Evolutionary conservation across 129 eudicot genomes (phyloP), one percentile per base, ranked within the genome.

Genomic region (Ambrosia artemisiifolia): DNA sequence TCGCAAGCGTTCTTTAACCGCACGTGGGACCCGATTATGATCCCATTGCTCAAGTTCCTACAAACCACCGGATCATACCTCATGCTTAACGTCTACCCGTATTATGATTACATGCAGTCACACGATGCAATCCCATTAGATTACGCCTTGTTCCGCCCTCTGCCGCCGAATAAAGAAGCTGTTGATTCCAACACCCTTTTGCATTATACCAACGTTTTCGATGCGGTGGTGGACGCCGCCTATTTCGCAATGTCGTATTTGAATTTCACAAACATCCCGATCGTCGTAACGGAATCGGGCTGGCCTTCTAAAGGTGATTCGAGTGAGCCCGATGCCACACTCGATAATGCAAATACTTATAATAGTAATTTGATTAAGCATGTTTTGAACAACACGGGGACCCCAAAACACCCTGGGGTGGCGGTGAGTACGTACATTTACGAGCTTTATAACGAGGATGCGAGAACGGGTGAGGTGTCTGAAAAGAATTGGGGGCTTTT

Each of bases 401-500:
- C 97, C 12, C 97, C 97, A 2, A 88, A 86, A 48, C 97, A 86
- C 85, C 97, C 97, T 2, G 90, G 92, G 9, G 74, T 86, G 63
- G 75, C 88, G 1, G 88, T 91, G 30, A 88, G 95, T 63, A 91
- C 97, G 42, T 91, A 74, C 70, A 84, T 91, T 44, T 91, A 91
- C 38, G 95, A 91, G 88, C 97, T 91, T 24, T 91, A 91, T 71
- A 91, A 88, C 13, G 97, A 91, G 40, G 95, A 91, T 59, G 59
- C 62, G 9, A 80, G 80, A 63, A 24, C 85, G 0, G 97, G 97
- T 30, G 85, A 87, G 2, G 38, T 84, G 5, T 88, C 95, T 0
- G 97, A 88, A 80, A 84, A 88, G 81, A 91, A 88, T 56, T 91
- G 97, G 97, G 97, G 97, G 46, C 71, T 91, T 51, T 91, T 91